Base-by-base conservation (phyloP, 371 early-diverging fungal species). In the Mucor lusitanicus region DNA sequence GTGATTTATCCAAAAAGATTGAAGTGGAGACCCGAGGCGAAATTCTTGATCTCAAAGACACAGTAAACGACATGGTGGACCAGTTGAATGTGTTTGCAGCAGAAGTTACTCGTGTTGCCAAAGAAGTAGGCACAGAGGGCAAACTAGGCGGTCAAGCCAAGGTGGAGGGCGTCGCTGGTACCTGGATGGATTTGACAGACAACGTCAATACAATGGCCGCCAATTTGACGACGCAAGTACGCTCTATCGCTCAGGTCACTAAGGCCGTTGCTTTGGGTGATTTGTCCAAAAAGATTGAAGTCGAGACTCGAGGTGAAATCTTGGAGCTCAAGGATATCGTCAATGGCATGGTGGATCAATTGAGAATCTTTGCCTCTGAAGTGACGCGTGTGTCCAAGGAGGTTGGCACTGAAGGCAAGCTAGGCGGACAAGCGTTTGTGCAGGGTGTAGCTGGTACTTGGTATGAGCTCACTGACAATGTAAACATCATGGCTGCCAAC, bases 281-380 rank as follows among this genome's bases (percentile, higher is more conserved):
- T 72, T 81, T 84, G 19, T 84, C 83, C 7, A 79, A 83, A 30
- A 82, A 82, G 69, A 87, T 91, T 53, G 87, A 85, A 19, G 84
- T 88, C 9, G 87, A 88, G 39, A 85, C 87, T 1, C 75, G 80
- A 19, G 88, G 88, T 30, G 88, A 90, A 74, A 88, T 88, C 82
- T 82, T 86, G 32, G n/a, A n/a, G n/a, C n/a, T n/a, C n/a, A n/a
- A n/a, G n/a, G n/a, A n/a, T n/a, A n/a, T n/a, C n/a, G n/a, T n/a
- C n/a, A n/a, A n/a, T n/a, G n/a, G n/a, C n/a, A n/a, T n/a, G n/a
- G n/a, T n/a, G n/a, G n/a, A n/a, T n/a, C n/a, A n/a, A n/a, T n/a
- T n/a, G n/a, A n/a, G n/a, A n/a, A n/a, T n/a, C n/a, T n/a, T n/a
- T n/a, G 64, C 35, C 3, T 40, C 30, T 39, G 35, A 35, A 9